Base-by-base conservation (phyloP, 192 early-diverging fungal genomes). In the Backusella luteola region DNA sequence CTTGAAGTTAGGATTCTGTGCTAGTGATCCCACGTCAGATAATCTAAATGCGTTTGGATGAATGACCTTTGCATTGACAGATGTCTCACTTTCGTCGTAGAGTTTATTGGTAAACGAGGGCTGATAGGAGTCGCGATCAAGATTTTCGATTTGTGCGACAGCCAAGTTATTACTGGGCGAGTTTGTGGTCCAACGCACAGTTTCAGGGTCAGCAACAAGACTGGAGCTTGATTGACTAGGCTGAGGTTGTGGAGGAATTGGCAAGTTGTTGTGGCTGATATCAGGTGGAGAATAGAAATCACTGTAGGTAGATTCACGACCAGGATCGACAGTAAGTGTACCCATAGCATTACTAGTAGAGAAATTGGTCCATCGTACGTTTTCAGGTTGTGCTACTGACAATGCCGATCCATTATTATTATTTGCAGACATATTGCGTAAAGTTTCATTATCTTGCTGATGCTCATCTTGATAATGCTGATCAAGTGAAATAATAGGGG, bases 151-250 rank as follows among this genome's bases (percentile, higher is more conserved):
- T 26, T 63, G 56, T 2, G 26, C 56, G 32, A 63, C 56, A 14
- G 56, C 56, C 6, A 63, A 29, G 2, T 63, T 63, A 26, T 23
- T 29, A 3, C 21, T 26, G n/a, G 35, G 15, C 0, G 53, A 9
- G 14, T 68, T 29, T 8, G 29, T 66, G 14, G 70, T 77, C 76
- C 76, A 77, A 21, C 56, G 69, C 1, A 41, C 23, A 5, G 71
- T 71, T 34, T 72, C 76, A 42, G 76, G 76, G 66, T 77, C 76
- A 5, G 70, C 21, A 5, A 34, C 21, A 66, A 77, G 71, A 12
- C 63, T 70, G 11, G 71, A 53, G 15, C 69, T 56, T 41, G 66
- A 29, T 38, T 49, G 15, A 36, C 17, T 34, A 19, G 2, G 34
- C 32, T 21, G 53, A 9, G n/a, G 53, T 0, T 59, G 53, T 59